Evolutionary conservation across 2,329 filamentous ascomycete genomes (phyloP).

Genomic region (Aspergillus sp.): DNA sequence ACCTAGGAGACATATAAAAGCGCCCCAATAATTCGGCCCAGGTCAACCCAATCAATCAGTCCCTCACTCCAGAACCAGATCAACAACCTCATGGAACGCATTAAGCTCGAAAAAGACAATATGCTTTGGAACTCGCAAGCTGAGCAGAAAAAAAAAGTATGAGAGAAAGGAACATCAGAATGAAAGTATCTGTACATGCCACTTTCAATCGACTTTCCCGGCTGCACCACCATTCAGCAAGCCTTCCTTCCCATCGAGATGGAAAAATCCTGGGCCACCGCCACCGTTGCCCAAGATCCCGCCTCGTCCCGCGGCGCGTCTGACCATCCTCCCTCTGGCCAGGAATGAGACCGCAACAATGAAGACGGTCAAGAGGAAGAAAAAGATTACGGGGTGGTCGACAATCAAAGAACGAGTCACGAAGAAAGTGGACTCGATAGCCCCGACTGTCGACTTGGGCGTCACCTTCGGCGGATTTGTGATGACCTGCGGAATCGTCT

Average conservation of each 20-base stretch:
- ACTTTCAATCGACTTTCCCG: conserved; percentile 39
- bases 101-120: too few species aligned
- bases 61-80: too few species aligned
- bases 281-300: conserved; percentile 27
- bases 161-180: conserved; percentile 18
- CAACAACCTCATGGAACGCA: too few species aligned
- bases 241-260: conserved; percentile 41
- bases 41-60: too few species aligned
- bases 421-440: conserved; percentile 39
- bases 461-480: conserved; percentile 39
- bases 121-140: too few species aligned
- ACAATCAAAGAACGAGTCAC: conserved; percentile 34
- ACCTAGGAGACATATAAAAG: too few species aligned
- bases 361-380: conserved; percentile 29
- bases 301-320: conserved; percentile 19
- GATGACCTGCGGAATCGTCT: conserved; percentile 55
- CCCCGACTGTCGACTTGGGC: conserved; percentile 41
- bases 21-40: too few species aligned
- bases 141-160: conserved; percentile 7
- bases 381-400: conserved; percentile 36
- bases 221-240: conserved; percentile 33
- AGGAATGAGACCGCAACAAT: conserved; percentile 25
- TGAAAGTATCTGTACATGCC: conserved; percentile 24
- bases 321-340: conserved; percentile 23
- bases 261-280: conserved; percentile 36